These are phyloP conservation scores for Trichoderma simmonsii DNA, from an alignment of 2,329 filamentous ascomycete species.

Conservation along the genomic window DNA sequence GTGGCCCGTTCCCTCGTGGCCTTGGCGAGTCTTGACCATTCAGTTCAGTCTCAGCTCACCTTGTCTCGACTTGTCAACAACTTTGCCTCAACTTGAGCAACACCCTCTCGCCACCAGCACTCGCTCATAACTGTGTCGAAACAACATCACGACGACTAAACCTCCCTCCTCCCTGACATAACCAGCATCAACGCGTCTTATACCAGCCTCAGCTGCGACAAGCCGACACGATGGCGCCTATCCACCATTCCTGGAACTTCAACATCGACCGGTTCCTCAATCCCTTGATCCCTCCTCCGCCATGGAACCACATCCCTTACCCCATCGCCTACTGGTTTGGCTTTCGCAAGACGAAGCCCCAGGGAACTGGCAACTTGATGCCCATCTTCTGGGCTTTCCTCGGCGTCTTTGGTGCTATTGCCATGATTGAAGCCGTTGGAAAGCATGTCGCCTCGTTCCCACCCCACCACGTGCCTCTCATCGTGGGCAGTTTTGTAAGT, in stretches of 20 bases:
- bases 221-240: conserved; percentile 11
- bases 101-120: not conserved
- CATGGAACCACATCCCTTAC: conserved; percentile 60
- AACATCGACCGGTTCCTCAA: conserved; percentile 78
- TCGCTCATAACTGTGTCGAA: not conserved
- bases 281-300: conserved; percentile 63
- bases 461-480: conserved; percentile 51
- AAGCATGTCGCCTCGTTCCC: conserved; percentile 53
- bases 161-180: not conserved
- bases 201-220: not conserved
- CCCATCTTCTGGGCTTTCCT: conserved; percentile 62
- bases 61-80: not conserved
- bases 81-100: not conserved
- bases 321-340: conserved; percentile 68
- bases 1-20: not conserved
- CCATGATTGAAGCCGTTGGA: conserved; percentile 57
- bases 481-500: conserved; percentile 70
- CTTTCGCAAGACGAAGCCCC: conserved; percentile 44
- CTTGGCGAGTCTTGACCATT: not conserved
- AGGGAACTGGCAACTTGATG: conserved; percentile 53
- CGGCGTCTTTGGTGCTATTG: conserved; percentile 60
- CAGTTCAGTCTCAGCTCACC: not conserved
- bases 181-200: not conserved
- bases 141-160: not conserved
- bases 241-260: conserved; percentile 50